A percentile compares a stretch with the other conserved stretches of the same genome.
Evolutionary conservation across 345 rosid genomes (phyloP).

Genomic region (Turnera subulata): DNA sequence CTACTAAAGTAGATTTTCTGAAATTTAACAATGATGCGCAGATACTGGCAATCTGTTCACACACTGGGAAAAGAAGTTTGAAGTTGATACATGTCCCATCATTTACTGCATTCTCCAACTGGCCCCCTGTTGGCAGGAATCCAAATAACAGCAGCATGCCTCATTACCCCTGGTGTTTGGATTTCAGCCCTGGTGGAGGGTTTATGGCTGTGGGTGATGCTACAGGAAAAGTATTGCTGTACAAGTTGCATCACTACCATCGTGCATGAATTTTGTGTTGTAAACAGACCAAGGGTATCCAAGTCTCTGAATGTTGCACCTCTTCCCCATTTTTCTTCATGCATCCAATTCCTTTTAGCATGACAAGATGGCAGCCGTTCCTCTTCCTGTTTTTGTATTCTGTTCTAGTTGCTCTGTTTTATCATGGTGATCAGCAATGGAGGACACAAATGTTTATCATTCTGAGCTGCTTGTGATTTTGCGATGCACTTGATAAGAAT

Average conservation of each 20-base stretch:
- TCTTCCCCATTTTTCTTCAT: too few species aligned
- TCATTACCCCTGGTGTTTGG: conserved; percentile 74
- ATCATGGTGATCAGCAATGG: too few species aligned
- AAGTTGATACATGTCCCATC: conserved; percentile 74
- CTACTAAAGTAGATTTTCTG: conserved; percentile 69
- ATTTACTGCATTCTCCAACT: conserved; percentile 68
- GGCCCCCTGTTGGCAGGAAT: conserved; percentile 43
- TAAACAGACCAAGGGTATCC: too few species aligned
- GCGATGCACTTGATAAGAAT: too few species aligned
- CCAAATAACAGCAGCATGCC: conserved; percentile 30
- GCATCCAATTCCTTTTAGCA: too few species aligned
- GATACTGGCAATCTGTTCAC: conserved; percentile 76
- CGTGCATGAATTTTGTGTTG: too few species aligned
- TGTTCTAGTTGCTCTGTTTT: too few species aligned
- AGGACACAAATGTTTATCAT: too few species aligned
- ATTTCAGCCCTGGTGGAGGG: conserved; percentile 92
- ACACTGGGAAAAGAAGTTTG: conserved; percentile 65
- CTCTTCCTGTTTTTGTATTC: too few species aligned
- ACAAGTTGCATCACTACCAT: conserved; percentile 78
- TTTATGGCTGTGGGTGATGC: conserved; percentile 91
- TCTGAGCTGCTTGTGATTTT: too few species aligned
- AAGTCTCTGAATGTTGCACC: too few species aligned
- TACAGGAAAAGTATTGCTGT: conserved; percentile 73
- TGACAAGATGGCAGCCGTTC: too few species aligned
- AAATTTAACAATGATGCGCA: conserved; percentile 82